These are phyloP conservation scores for Apiotrichum porosum DNA, from an alignment of 1,284 basidiomycete species.

Conservation along the genomic window DNA sequence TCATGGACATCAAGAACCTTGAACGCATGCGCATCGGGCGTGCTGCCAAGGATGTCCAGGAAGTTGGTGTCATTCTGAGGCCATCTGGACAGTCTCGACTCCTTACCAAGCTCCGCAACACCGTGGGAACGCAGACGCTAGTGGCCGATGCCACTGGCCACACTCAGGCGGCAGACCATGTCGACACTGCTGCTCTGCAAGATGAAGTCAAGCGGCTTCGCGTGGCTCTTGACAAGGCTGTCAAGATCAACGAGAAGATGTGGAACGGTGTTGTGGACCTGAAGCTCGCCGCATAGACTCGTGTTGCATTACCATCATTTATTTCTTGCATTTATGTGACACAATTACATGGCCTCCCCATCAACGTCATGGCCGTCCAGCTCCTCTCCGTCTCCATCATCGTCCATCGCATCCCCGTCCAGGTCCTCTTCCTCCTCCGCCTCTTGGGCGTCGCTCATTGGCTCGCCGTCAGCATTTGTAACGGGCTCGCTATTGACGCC, in stretches of 20 bases:
- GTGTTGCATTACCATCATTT: not conserved
- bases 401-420: conserved; percentile 30
- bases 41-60: conserved; percentile 31
- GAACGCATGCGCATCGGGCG: conserved; percentile 43
- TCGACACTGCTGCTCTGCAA: conserved; percentile 59
- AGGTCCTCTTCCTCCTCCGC: conserved; percentile 47
- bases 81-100: not conserved
- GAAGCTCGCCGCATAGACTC: conserved; percentile 16
- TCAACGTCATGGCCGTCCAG: not conserved
- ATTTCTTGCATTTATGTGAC: conserved; percentile 10
- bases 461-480: conserved; percentile 46
- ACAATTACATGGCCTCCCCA: conserved; percentile 17
- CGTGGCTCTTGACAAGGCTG: conserved; percentile 69
- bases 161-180: too few species aligned
- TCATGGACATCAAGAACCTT: conserved; percentile 44
- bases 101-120: not conserved
- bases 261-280: conserved; percentile 65
- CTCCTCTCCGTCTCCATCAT: conserved; percentile 1
- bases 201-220: conserved; percentile 62
- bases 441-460: conserved; percentile 14
- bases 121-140: too few species aligned
- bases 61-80: conserved; percentile 28
- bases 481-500: not conserved
- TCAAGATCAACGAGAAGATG: conserved; percentile 80
- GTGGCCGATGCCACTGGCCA: too few species aligned